Base-by-base conservation (phyloP, 2,329 filamentous ascomycete species). In the Graphilbum ipis-grandicollis region DNA sequence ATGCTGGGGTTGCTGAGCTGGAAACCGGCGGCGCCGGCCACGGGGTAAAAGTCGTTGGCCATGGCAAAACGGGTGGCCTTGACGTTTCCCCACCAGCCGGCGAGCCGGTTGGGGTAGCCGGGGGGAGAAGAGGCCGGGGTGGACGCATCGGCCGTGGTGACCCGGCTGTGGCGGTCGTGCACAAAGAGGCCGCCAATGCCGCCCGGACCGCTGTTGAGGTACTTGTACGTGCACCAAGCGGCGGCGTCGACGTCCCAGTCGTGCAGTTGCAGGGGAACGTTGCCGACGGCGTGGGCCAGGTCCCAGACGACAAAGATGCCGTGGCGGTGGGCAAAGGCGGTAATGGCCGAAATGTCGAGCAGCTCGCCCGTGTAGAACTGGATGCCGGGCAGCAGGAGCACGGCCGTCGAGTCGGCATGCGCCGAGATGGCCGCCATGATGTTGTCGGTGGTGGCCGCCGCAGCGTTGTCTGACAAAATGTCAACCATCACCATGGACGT, bases 161-260 rank as follows among this genome's bases (percentile, higher is more conserved):
- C 71, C 19, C 55, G 55, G 31, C 77, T 74, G 51, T 92, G 79
- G 31, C 62, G 65, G 50, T 82, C 71, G 54, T 93, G 83, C 6
- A 93, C 79, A 46, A 85, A 93, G 1, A 79, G 60, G 0, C 79
- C 83, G 1, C 73, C 84, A 45, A 92, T 92, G n/a, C 75, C 68
- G 5, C 85, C 86, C 0, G 86, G 82, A 0, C 85, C 85, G 26
- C 76, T 75, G 52, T 93, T 93, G 52, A 93, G 70, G 58, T 93
- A 93, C 59, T 93, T 93, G 66, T 93, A 93, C n/a, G 76, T 86
- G 56, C 86, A 93, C 86, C 86, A 93, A 38, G 71, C 81, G 9
- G 86, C 85, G 47, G 93, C 93, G 53, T 93, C 85, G 21, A 92
- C 83, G 44, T 80, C 69, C 85, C 85, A 93, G 47, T 88, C 81